Conservation (phyloP, 148 eudicot genomes). For the Rhododendron griersonianum region DNA sequence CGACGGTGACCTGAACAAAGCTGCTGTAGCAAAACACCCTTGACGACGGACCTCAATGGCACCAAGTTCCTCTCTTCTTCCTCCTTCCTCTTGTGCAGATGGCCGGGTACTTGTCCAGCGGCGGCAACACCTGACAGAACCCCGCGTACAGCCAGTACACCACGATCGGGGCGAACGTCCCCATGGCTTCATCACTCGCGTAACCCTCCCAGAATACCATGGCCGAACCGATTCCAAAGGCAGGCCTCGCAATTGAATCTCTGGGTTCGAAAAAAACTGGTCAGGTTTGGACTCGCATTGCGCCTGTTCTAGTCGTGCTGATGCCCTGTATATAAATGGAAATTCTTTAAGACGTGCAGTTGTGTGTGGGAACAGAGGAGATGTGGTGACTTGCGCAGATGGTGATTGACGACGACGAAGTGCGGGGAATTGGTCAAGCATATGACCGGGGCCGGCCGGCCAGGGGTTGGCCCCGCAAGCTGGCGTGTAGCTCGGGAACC, state of each 20-base stretch:
- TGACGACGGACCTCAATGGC: conserved; percentile 29
- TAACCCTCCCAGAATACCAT: conserved; percentile 60
- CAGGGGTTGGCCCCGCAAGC: too few species aligned
- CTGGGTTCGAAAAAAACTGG: neutral
- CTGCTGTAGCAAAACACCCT: conserved; percentile 51
- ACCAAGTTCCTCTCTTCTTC: conserved; percentile 41
- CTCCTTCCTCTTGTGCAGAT: conserved; percentile 47
- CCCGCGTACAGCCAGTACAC: conserved; percentile 62
- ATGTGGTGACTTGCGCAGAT: neutral
- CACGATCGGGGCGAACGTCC: conserved; percentile 46
- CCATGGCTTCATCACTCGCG: conserved; percentile 48
- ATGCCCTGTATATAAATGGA: neutral
- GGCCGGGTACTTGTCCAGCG: conserved; percentile 36
- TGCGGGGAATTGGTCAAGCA: neutral
- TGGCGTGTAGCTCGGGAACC: too few species aligned
- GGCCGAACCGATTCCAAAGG: neutral
- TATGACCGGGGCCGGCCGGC: neutral
- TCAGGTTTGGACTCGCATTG: neutral
- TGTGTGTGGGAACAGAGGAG: neutral
- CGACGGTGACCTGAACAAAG: conserved; percentile 41
- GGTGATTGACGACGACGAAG: neutral
- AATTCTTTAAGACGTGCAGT: neutral
- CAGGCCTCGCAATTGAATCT: neutral
- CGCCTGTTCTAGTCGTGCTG: neutral
- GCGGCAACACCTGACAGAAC: conserved; percentile 39